Evolutionary conservation across 768 basidiomycete species (phyloP), one percentile per base, ranked within the genome.

Genomic region (Porphyrellus cyaneotinctus): DNA sequence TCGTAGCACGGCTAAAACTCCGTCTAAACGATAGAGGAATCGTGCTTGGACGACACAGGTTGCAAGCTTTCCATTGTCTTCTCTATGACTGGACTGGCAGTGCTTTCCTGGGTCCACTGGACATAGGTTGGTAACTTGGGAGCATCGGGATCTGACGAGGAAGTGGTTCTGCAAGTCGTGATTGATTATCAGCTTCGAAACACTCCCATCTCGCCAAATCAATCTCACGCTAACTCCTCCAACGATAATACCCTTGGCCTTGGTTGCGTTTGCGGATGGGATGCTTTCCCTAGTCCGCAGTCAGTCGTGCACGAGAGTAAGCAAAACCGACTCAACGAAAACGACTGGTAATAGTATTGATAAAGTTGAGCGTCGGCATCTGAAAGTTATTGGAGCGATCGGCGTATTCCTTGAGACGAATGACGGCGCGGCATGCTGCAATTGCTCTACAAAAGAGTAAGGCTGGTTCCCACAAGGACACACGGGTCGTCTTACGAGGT

Each of bases 381-480:
- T 52, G 56, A 42, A 53, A 60, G 13, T 4, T 35, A n/a, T 44
- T 32, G n/a, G 62, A 37, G 18, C 49, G 50, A 60, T 70, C 38
- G 57, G 71, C 77, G 58, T 80, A 83, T 47, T 84, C 82, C 33
- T 80, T 75, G 22, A 88, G 72, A 53, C 83, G 76, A 64, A 85
- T 83, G 41, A 87, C 85, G 26, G 83, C 63, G 39, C 86, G 79
- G 64, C 84, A 84, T 26, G 86, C 81, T 20, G 84, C 83, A 49
- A 64, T 12, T 11, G 64, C 63, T 38, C 63, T 64, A 43, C 18
- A 33, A 47, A 36, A n/a, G 39, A 32, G 31, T 64, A 22, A 64
- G 55, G 8, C 12, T 32, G n/a, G 6, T 18, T 46, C 15, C 3
- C 36, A 18, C 31, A n/a, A 13, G 0, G 15, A 37, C 6, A n/a